Conservation (phyloP, 2,329 filamentous ascomycete species). For the Alternaria gaisen region DNA sequence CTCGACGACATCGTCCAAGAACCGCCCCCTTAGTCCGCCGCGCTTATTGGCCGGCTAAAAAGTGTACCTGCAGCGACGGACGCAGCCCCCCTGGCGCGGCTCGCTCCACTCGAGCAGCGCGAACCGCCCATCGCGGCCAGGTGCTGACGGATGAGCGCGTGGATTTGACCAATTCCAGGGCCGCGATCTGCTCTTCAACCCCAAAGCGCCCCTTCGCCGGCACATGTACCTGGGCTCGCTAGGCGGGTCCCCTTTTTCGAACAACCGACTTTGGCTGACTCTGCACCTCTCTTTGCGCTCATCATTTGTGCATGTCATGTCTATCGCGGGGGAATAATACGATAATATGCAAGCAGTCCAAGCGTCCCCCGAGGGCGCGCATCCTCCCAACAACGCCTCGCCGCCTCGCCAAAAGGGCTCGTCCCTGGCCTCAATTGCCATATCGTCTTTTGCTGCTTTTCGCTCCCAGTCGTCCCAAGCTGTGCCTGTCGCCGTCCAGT, state of each 20-base stretch:
- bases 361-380: slow-evolving; percentile 34
- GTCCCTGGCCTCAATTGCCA: slow-evolving; percentile 52
- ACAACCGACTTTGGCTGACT: slow-evolving; percentile 33
- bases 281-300: slow-evolving; percentile 32
- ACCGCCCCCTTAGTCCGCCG: slow-evolving; percentile 1
- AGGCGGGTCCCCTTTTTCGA: slow-evolving; percentile 42
- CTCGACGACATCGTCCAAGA: not conserved
- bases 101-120: slow-evolving; percentile 33
- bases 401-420: slow-evolving; percentile 45
- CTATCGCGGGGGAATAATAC: slow-evolving; percentile 32
- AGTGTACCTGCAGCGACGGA: slow-evolving; percentile 38
- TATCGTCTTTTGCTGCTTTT: slow-evolving; percentile 57
- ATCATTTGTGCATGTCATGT: slow-evolving; percentile 51
- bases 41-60: slow-evolving; percentile 20
- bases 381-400: slow-evolving; percentile 30
- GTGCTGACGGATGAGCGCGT: slow-evolving; percentile 27
- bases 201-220: slow-evolving; percentile 32
- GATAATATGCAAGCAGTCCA: slow-evolving; percentile 47
- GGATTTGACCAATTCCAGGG: slow-evolving; percentile 41
- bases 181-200: slow-evolving; percentile 39
- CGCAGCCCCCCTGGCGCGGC: slow-evolving; percentile 30
- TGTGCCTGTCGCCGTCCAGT: slow-evolving; percentile 33
- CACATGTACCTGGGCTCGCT: slow-evolving; percentile 35
- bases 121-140: slow-evolving; percentile 31
- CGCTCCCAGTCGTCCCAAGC: slow-evolving; percentile 42